A percentile compares a stretch with the other conserved stretches of the same genome.
Evolutionary conservation across 2,329 filamentous ascomycete genomes (phyloP).

Genomic region (Aspergillus sp.): DNA sequence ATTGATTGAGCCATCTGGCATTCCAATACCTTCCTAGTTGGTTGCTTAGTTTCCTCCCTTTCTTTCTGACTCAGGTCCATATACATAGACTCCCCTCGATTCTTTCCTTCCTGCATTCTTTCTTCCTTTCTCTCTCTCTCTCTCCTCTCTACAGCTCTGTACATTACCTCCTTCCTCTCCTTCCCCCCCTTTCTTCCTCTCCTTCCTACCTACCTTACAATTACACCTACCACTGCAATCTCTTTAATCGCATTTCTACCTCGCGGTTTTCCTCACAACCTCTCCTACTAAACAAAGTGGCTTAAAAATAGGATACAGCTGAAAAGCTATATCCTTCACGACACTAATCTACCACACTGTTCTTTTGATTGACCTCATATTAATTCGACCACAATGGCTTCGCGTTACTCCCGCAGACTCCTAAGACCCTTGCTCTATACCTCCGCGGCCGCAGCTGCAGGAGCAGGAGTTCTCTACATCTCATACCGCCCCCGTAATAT

Average conservation of each 20-base stretch:
- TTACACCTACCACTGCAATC: not conserved
- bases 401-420: conserved; percentile 43
- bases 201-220: not conserved
- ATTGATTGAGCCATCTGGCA: too few relatives aligned
- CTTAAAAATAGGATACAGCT: not conserved
- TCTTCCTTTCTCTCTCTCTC: not conserved
- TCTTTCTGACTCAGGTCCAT: too few relatives aligned
- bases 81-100: not conserved
- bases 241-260: not conserved
- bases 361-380: not conserved
- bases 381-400: conserved; percentile 26
- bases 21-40: too few relatives aligned
- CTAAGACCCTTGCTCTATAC: conserved; percentile 57
- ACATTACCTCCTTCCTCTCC: not conserved
- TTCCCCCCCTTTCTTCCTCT: conserved; percentile 1
- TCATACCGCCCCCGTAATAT: conserved; percentile 61
- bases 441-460: conserved; percentile 49
- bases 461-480: conserved; percentile 55
- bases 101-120: not conserved
- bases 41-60: too few relatives aligned
- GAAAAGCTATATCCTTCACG: not conserved
- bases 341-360: not conserved
- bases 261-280: not conserved
- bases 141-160: not conserved
- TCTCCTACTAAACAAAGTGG: not conserved